Conservation (phyloP, 2,329 filamentous ascomycete genomes). For the Neofusicoccum cordaticola region DNA sequence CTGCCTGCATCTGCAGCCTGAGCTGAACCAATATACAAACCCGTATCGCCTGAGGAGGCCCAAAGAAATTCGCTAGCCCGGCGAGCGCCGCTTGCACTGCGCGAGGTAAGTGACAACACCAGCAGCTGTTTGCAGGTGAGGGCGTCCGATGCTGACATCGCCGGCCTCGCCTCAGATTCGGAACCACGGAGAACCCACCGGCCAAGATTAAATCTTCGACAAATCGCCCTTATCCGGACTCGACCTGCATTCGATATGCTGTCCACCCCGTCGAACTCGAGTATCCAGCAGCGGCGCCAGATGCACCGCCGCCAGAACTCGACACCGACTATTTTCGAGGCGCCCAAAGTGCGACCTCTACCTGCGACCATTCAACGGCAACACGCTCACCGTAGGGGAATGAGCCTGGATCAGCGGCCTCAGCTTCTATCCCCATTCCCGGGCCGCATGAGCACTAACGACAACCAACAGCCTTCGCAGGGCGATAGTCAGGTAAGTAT, state of each 20-base stretch:
- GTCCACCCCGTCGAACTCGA: slow-evolving; percentile 67
- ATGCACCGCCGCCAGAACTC: slow-evolving; percentile 86
- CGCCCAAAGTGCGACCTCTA: slow-evolving; percentile 66
- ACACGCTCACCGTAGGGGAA: slow-evolving; percentile 69
- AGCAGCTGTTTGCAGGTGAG: slow-evolving; percentile 3
- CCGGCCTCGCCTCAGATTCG: slow-evolving; percentile 36
- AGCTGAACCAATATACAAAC: slow-evolving; percentile 6
- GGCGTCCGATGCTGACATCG: slow-evolving; percentile 3
- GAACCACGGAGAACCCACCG: slow-evolving; percentile 25
- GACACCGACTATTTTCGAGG: slow-evolving; percentile 75
- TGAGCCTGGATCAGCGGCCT: slow-evolving; percentile 72
- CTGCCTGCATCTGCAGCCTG: slow-evolving; percentile 13
- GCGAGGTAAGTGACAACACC: slow-evolving; percentile 54
- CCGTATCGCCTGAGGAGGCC: slow-evolving; percentile 2
- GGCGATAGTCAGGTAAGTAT: slow-evolving; percentile 54
- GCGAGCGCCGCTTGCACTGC: slow-evolving; percentile 79
- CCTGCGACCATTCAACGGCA: slow-evolving; percentile 56
- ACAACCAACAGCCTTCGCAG: slow-evolving; percentile 40
- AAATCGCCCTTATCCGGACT: slow-evolving; percentile 59
- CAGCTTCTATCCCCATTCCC: slow-evolving; percentile 47
- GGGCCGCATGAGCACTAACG: slow-evolving; percentile 31
- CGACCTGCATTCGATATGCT: slow-evolving; percentile 72
- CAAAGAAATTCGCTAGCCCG: slow-evolving; percentile 51
- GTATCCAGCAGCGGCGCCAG: slow-evolving; percentile 70
- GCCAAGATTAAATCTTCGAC: slow-evolving; percentile 11